Evolutionary conservation across 176 grass and related monocot genomes (phyloP).

Genomic region (Typha latifolia): DNA sequence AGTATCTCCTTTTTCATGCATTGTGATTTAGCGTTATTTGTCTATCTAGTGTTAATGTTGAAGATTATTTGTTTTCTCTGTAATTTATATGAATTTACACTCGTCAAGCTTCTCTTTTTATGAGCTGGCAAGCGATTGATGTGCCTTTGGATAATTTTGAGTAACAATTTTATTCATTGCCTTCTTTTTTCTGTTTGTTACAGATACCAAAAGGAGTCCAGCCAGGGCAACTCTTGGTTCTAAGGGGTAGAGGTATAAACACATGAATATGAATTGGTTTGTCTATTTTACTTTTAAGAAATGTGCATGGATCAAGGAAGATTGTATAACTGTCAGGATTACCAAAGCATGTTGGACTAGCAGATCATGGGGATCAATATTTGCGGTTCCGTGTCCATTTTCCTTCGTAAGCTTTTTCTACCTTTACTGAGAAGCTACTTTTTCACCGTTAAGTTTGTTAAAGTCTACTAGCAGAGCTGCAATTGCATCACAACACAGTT

Average conservation of each 20-base stretch:
- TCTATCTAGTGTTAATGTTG: too few relatives aligned
- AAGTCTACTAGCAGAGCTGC: too few relatives aligned
- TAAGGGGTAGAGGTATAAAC: constrained; percentile 90
- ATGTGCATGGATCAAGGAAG: constrained; percentile 30
- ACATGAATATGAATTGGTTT: background rate
- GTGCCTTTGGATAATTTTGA: background rate
- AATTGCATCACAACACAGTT: too few relatives aligned
- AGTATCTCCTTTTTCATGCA: too few relatives aligned
- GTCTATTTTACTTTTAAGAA: constrained; percentile 9
- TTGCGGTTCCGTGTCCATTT: constrained; percentile 77
- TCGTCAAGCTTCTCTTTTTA: background rate
- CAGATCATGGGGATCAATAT: constrained; percentile 64
- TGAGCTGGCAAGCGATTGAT: background rate
- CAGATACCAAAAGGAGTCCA: constrained; percentile 95
- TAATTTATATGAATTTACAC: too few relatives aligned
- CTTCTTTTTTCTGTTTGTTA: constrained; percentile 17
- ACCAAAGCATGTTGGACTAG: constrained; percentile 41
- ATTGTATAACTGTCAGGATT: constrained; percentile 59
- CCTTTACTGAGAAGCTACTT: background rate
- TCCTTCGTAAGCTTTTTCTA: constrained; percentile 69
- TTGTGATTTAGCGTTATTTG: too few relatives aligned
- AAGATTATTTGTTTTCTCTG: too few relatives aligned
- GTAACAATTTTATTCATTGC: background rate
- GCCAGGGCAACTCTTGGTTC: constrained; percentile 56
- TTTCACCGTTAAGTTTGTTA: too few relatives aligned